These are phyloP conservation scores for Microdochium nivale DNA, from an alignment of 2,329 filamentous ascomycete species.

Conservation along the genomic window DNA sequence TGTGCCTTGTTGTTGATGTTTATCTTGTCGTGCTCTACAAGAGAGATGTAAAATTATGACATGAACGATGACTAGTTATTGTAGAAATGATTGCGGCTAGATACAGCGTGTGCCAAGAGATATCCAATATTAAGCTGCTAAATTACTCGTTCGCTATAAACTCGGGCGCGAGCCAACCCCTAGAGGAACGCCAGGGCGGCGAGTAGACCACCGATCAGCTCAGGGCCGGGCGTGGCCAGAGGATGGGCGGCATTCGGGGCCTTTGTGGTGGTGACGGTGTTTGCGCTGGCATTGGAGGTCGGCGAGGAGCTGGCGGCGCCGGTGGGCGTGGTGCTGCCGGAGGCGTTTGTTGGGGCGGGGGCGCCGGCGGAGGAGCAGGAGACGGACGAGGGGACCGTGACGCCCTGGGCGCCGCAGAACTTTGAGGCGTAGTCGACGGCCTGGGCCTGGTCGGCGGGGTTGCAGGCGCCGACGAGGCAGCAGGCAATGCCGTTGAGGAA, in stretches of 20 bases:
- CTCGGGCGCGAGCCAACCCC: not conserved
- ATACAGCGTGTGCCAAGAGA: too few relatives aligned
- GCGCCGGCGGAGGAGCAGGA: slow-evolving; percentile 5
- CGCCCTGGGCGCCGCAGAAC: slow-evolving; percentile 23
- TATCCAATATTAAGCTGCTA: too few relatives aligned
- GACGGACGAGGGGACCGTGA: slow-evolving; percentile 12
- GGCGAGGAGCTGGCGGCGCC: slow-evolving; percentile 5
- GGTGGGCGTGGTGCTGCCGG: slow-evolving; percentile 1
- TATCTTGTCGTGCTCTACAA: too few relatives aligned
- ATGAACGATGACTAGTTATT: too few relatives aligned
- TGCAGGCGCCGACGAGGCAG: slow-evolving; percentile 37
- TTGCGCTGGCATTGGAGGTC: slow-evolving; percentile 2
- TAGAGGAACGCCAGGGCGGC: slow-evolving; percentile 11
- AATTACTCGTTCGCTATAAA: too few relatives aligned
- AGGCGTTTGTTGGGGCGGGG: slow-evolving; percentile 2
- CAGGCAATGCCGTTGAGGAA: slow-evolving; percentile 40
- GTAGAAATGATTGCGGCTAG: too few relatives aligned
- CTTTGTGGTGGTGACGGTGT: not conserved
- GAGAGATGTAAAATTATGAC: too few relatives aligned
- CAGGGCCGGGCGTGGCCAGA: not conserved
- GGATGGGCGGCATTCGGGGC: slow-evolving; percentile 1
- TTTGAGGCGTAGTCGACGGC: slow-evolving; percentile 21
- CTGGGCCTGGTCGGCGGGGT: slow-evolving; percentile 24
- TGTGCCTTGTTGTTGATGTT: too few relatives aligned
- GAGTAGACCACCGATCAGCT: slow-evolving; percentile 8